These are phyloP conservation scores for Colletotrichum ledebouriae DNA, from an alignment of 2,329 filamentous ascomycete genomes.

Conservation along the genomic window DNA sequence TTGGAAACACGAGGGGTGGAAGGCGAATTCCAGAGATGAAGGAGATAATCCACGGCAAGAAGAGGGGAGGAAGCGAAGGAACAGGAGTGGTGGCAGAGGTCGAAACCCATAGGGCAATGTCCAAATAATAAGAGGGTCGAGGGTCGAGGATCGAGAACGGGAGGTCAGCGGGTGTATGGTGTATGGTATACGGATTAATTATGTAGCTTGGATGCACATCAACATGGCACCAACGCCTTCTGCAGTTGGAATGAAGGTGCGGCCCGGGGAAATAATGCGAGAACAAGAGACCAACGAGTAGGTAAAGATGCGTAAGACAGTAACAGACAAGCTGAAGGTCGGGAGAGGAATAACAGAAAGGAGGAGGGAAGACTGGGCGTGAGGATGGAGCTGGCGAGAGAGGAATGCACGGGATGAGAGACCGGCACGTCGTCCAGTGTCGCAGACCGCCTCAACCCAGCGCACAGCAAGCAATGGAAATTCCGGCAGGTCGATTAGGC, in stretches of 20 bases:
- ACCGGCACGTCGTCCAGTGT: slow-evolving; percentile 9
- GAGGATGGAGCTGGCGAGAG: slow-evolving; percentile 7
- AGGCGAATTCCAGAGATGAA: not conserved
- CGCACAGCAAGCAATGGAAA: slow-evolving; percentile 5
- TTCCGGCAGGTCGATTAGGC: not conserved
- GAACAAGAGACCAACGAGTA: slow-evolving; percentile 5
- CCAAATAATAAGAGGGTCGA: slow-evolving; percentile 39
- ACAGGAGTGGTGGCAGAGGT: slow-evolving; percentile 20
- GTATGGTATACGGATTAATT: slow-evolving; percentile 35
- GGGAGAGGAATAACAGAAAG: not conserved
- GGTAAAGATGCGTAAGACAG: slow-evolving; percentile 17
- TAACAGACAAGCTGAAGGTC: not conserved
- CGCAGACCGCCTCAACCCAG: slow-evolving; percentile 12
- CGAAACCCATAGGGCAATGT: slow-evolving; percentile 26
- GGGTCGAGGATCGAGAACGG: slow-evolving; percentile 28
- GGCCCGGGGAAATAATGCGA: slow-evolving; percentile 18
- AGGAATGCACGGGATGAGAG: slow-evolving; percentile 12
- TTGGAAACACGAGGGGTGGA: not conserved
- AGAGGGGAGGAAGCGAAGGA: slow-evolving; percentile 15
- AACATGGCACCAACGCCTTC: slow-evolving; percentile 31
- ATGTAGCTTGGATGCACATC: slow-evolving; percentile 40
- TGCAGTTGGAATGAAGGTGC: slow-evolving; percentile 39
- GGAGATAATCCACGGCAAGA: not conserved
- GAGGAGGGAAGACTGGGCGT: slow-evolving; percentile 4
- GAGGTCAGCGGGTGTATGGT: slow-evolving; percentile 16